Evolutionary conservation across 331 rosid species (phyloP), one percentile per base, ranked within the genome.

Genomic region (Quercus phellos): DNA sequence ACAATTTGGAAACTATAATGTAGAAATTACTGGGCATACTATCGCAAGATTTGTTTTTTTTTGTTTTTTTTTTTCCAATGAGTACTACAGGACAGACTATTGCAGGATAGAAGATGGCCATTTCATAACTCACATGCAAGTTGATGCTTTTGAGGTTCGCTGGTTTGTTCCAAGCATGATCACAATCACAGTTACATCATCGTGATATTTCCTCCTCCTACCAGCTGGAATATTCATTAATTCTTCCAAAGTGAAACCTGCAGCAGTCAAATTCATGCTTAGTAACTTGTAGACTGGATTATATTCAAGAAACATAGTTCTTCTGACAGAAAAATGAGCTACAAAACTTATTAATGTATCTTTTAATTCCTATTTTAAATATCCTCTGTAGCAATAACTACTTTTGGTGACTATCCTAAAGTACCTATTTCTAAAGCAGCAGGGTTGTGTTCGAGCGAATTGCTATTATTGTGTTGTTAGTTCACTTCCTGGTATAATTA

Each of bases 171-270:
- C 98, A 58, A 94, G 97, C 70, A 82, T 86, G 79, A 94, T 82
- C 66, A 94, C 97, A 34, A 92, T 94, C 56, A 94, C 91, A 24
- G 98, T 94, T 17, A 94, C 95, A 55, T 94, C 98, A 60, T 94
- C 98, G 69, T 94, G 98, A 86, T 94, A 94, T 81, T 92, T 94
- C 78, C 98, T 89, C 84, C 98, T 85, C 84, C 95, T 88, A 21
- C 98, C 98, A 0, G 90, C 95, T 16, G 97, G 98, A 82, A 92
- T 64, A 66, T 87, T 90, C 93, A 92, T 90, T 74, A 94, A 78
- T 79, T 94, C 97, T 89, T 94, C 97, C 90, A 79, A 83, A 84
- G 91, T 92, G 71, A 94, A 88, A 77, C 98, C 98, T 94, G 89
- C 76, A 85, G 64, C 70, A 29, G 22, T 14, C 9, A 53, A 8